phyloP scores from a whole-genome alignment of 805 yeast species.

The Schizosaccharomyces lindneri region DNA sequence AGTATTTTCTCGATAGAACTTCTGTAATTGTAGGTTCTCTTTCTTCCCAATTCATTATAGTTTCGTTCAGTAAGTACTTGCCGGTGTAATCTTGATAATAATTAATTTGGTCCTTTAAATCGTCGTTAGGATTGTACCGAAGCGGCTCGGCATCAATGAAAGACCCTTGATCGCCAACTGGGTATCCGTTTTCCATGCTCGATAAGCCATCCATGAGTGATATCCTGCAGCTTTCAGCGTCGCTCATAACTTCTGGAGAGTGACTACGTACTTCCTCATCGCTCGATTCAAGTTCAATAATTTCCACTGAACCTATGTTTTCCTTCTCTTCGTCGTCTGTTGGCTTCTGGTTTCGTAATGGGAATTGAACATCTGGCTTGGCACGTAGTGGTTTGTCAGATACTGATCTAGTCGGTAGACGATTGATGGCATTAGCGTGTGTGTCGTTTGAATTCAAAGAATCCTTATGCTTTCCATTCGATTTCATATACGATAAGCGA shows the following conservation, averaged over 20 bases:
- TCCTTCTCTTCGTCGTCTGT: no score
- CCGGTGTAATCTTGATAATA: neutral
- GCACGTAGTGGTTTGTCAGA: no score
- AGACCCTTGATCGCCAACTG: neutral
- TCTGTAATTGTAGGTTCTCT: neutral
- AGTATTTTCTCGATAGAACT: neutral
- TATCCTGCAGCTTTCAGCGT: neutral
- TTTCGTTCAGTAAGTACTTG: neutral
- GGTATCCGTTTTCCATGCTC: neutral
- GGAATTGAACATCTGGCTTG: no score
- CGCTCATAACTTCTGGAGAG: neutral
- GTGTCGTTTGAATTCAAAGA: neutral
- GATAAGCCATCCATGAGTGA: neutral
- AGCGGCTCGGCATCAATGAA: neutral
- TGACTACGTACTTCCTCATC: no score
- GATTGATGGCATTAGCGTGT: no score
- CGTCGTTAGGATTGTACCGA: no score
- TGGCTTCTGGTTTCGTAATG: no score
- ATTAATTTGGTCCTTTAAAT: neutral
- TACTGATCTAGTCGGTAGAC: no score
- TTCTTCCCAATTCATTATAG: neutral
- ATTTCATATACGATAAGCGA: neutral
- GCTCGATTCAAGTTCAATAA: no score
- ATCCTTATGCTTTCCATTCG: neutral
- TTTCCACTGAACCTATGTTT: no score